phyloP scores from a whole-genome alignment of 2,329 filamentous ascomycete species.

The Monosporascus cannonballus region DNA sequence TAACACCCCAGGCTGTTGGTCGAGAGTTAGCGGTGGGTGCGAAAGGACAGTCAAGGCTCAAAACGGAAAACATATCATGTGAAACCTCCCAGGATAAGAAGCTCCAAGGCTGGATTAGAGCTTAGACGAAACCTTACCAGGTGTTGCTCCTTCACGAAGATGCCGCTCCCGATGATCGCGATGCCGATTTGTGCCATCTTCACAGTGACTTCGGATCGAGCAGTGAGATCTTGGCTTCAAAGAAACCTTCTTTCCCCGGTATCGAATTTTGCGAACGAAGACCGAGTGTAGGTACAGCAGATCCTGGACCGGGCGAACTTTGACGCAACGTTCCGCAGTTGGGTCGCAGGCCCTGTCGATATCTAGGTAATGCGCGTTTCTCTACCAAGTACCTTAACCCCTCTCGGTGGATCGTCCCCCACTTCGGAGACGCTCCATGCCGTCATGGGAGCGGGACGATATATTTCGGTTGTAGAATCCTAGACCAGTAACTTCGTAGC shows the following conservation, averaged over 20 bases:
- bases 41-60: neutral
- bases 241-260: neutral
- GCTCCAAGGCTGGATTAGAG: neutral
- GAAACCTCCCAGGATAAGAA: neutral
- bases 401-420: neutral
- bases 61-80: neutral
- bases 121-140: slow-evolving; percentile 29
- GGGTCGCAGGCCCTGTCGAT: neutral
- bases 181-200: slow-evolving; percentile 37
- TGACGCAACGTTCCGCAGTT: neutral
- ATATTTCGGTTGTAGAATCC: too few species aligned
- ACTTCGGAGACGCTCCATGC: too few species aligned
- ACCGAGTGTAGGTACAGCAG: too few species aligned
- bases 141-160: slow-evolving; percentile 50
- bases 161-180: slow-evolving; percentile 51
- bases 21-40: slow-evolving; percentile 10
- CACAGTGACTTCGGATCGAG: neutral
- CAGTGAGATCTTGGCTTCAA: neutral
- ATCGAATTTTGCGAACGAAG: neutral
- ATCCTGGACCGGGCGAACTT: neutral
- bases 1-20: slow-evolving; percentile 40
- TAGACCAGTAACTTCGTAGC: too few species aligned
- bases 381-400: neutral
- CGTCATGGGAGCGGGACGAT: too few species aligned
- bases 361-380: neutral